These are phyloP conservation scores for Penicillium argentinense DNA, from an alignment of 495 filamentous ascomycete genomes.

Conservation along the genomic window DNA sequence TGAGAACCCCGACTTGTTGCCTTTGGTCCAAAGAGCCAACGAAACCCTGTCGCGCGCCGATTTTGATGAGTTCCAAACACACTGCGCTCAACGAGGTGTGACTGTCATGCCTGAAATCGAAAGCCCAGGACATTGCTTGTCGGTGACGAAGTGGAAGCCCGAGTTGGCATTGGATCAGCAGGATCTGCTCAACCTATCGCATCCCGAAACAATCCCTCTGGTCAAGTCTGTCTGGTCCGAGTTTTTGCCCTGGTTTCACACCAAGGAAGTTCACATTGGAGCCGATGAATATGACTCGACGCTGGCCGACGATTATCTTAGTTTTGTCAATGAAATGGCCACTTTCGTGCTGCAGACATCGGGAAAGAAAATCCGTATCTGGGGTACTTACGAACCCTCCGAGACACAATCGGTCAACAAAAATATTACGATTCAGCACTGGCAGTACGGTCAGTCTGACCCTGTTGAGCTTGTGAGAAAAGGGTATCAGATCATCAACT, in stretches of 20 bases:
- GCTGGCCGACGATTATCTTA: conserved; percentile 52
- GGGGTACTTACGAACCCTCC: conserved; percentile 54
- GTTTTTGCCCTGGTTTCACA: conserved; percentile 56
- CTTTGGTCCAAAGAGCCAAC: conserved; percentile 46
- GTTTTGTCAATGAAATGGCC: conserved; percentile 54
- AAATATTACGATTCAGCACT: conserved; percentile 53
- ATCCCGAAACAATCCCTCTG: conserved; percentile 53
- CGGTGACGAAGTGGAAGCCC: conserved; percentile 58
- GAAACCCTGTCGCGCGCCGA: conserved; percentile 48
- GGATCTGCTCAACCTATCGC: conserved; percentile 53
- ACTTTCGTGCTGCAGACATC: conserved; percentile 40
- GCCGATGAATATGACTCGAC: conserved; percentile 55
- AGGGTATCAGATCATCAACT: conserved; percentile 51
- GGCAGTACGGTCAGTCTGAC: conserved; percentile 59
- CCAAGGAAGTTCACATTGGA: conserved; percentile 57
- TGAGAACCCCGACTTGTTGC: conserved; percentile 35
- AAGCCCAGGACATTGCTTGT: conserved; percentile 52
- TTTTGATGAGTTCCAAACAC: conserved; percentile 50
- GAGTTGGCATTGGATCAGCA: conserved; percentile 49
- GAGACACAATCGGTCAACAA: conserved; percentile 34
- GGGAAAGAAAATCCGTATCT: conserved; percentile 51
- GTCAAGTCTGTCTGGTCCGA: conserved; percentile 55
- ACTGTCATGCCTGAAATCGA: conserved; percentile 58
- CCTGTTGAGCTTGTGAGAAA: conserved; percentile 39
- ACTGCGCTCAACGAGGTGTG: conserved; percentile 52